These are phyloP conservation scores for Aspergillus luchuensis DNA, from an alignment of 2,329 filamentous ascomycete genomes.

Conservation along the genomic window DNA sequence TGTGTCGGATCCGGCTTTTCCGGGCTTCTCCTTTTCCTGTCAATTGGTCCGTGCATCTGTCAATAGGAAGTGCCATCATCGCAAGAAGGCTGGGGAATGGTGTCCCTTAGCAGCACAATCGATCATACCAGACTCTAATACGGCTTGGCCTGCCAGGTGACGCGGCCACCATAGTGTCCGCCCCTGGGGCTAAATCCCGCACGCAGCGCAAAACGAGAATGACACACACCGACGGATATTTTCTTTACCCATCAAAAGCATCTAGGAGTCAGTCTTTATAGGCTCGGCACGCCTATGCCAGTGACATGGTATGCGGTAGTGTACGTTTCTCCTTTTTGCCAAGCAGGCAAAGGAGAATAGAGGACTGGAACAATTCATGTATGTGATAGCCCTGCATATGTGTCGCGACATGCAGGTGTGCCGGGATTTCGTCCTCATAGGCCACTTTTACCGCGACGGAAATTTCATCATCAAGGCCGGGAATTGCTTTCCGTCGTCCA, in stretches of 20 bases:
- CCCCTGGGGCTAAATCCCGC: background rate
- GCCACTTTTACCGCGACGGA: background rate
- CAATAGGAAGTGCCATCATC: background rate
- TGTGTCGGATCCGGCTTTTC: background rate
- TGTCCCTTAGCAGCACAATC: background rate
- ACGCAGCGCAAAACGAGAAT: background rate
- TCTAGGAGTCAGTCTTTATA: no score
- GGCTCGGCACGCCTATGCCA: no score
- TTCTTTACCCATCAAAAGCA: no score
- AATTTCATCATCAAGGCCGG: background rate
- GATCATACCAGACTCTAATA: background rate
- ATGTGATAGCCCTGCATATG: background rate
- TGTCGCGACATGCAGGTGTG: background rate
- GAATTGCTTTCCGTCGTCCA: background rate
- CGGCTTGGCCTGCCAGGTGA: background rate
- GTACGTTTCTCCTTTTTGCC: no score
- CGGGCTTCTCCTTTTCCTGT: background rate
- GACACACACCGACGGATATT: no score
- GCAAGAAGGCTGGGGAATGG: background rate
- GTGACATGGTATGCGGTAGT: fast-evolving
- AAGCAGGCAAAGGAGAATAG: no score
- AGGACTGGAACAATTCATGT: no score
- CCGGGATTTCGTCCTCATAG: background rate
- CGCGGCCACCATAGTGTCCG: background rate
- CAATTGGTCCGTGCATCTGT: background rate